phyloP scores from a whole-genome alignment of 2,329 filamentous ascomycete genomes.

The Penicillium sp. region DNA sequence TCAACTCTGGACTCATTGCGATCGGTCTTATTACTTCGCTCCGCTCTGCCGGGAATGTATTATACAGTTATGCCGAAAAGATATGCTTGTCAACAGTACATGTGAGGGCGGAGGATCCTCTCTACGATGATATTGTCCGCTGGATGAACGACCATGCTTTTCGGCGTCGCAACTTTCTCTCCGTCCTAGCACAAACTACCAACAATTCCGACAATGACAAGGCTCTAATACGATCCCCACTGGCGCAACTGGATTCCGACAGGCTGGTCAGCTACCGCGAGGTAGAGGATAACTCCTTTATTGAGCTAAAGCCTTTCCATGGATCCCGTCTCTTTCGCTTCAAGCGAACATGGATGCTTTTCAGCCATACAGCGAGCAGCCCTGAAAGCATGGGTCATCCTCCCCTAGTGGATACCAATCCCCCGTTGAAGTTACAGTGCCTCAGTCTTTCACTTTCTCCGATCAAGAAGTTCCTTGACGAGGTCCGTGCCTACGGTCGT shows the following conservation, averaged over 20 bases:
- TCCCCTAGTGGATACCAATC: neutral
- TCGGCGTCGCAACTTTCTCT: neutral
- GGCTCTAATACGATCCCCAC: neutral
- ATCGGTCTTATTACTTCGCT: neutral
- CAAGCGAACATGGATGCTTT: neutral
- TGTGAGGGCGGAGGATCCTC: slow-evolving; percentile 56
- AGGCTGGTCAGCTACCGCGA: neutral
- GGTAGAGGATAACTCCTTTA: neutral
- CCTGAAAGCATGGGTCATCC: neutral
- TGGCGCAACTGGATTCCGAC: neutral
- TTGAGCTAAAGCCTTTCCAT: neutral
- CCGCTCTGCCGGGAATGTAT: neutral
- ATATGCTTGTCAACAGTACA: slow-evolving; percentile 37
- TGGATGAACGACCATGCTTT: neutral
- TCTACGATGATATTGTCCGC: slow-evolving; percentile 59
- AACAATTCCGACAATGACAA: neutral
- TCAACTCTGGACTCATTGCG: neutral
- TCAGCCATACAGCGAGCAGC: neutral
- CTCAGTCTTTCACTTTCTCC: neutral
- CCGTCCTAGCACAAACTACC: neutral
- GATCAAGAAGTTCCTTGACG: neutral
- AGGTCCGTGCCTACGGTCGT: neutral
- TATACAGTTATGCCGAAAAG: slow-evolving; percentile 8
- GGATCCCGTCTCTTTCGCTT: neutral
- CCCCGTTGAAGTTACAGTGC: neutral